Percentiles rank a stretch among this genome's conserved stretches.
Evolutionary conservation across 2,329 filamentous ascomycete species (phyloP).

Genomic region (Pseudopyricularia javanii): DNA sequence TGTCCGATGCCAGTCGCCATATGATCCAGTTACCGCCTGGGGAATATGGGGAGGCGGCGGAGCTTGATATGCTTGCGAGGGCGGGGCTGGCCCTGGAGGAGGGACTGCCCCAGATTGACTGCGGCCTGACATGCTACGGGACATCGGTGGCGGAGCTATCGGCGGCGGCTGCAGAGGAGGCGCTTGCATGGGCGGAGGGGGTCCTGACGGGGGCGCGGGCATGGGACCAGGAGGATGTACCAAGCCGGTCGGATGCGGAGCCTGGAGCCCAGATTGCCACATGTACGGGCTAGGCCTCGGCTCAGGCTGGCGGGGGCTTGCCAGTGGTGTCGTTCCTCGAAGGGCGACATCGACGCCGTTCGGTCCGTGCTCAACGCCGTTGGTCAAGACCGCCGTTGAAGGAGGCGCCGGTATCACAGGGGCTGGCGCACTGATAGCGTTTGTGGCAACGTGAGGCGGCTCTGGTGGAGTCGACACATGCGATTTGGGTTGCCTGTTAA

Average conservation of each 20-base stretch:
- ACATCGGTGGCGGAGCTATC: constrained; percentile 2
- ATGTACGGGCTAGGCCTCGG: background rate
- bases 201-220: constrained; percentile 2
- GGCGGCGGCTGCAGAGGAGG: constrained; percentile 6
- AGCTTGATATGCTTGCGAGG: constrained; percentile 24
- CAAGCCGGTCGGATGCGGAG: constrained; percentile 1
- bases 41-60: constrained; percentile 14
- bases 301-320: background rate
- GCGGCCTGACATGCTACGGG: constrained; percentile 7
- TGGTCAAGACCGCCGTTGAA: background rate
- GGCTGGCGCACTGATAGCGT: background rate
- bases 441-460: background rate
- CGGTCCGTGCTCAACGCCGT: constrained; percentile 5
- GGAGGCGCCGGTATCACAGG: background rate
- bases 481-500: constrained; percentile 29
- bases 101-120: constrained; percentile 9
- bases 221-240: constrained; percentile 3
- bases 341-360: background rate
- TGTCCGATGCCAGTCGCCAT: constrained; percentile 37
- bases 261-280: background rate
- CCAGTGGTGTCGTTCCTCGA: background rate
- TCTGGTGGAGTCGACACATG: constrained; percentile 9
- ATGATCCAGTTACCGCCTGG: constrained; percentile 16
- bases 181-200: constrained; percentile 1
- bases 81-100: constrained; percentile 6